A percentile compares a stretch with the other conserved stretches of the same genome.
Evolutionary conservation across 2,329 filamentous ascomycete genomes (phyloP).

Genomic region (Trichoderma cornu-damae): DNA sequence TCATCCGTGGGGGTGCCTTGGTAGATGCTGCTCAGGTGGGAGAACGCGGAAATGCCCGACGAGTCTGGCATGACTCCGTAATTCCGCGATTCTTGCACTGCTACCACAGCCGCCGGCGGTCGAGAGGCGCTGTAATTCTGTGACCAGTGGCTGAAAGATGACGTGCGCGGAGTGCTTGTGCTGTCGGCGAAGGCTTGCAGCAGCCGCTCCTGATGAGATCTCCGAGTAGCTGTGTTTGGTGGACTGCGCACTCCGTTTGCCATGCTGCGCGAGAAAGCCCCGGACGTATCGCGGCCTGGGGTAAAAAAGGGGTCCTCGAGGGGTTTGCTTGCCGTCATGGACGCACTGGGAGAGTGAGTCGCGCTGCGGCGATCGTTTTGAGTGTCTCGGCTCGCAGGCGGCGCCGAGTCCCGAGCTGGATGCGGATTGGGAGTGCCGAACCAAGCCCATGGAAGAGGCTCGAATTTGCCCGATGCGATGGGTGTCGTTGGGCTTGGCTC

Average conservation of each 20-base stretch:
- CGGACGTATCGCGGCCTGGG: conserved; percentile 23
- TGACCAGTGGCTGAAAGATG: conserved; percentile 31
- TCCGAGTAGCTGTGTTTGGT: conserved; percentile 22
- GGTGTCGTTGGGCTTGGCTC: conserved; percentile 30
- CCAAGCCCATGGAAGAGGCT: conserved; percentile 48
- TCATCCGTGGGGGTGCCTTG: conserved; percentile 40
- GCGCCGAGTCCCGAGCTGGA: conserved; percentile 21
- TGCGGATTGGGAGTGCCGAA: conserved; percentile 38
- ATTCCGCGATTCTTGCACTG: conserved; percentile 23
- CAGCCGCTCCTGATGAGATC: conserved; percentile 33
- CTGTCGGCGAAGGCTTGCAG: conserved; percentile 33
- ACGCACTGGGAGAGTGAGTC: conserved; percentile 9
- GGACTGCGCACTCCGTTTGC: conserved; percentile 12
- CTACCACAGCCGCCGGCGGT: conserved; percentile 20
- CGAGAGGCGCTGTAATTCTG: conserved; percentile 23
- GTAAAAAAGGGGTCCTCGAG: conserved; percentile 33
- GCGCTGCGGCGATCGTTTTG: conserved; percentile 22
- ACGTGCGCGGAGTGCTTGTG: conserved; percentile 27
- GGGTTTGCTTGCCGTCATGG: not conserved
- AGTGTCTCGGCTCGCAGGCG: conserved; percentile 25
- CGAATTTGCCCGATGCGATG: conserved; percentile 31
- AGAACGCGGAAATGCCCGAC: conserved; percentile 38
- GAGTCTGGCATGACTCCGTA: conserved; percentile 22
- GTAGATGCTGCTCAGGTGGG: conserved; percentile 48
- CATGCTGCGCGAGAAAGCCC: conserved; percentile 8